Evolutionary conservation across 225 moss, liverwort and hornwort species (phyloP).

Genomic region (Rhytidiadelphus loreus): DNA sequence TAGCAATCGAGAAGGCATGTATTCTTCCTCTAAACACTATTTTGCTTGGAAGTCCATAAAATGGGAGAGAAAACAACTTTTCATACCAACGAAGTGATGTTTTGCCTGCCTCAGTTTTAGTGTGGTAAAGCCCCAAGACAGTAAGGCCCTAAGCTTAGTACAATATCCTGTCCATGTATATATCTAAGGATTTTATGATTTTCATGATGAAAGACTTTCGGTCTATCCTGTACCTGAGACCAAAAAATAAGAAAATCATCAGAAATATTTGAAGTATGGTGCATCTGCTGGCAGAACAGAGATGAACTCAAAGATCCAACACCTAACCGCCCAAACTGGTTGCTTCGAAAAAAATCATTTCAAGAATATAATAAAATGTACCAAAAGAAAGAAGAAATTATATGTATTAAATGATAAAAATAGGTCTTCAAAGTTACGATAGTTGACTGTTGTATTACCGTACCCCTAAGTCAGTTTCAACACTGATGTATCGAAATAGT

Average conservation of each 20-base stretch:
- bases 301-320: background rate
- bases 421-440: background rate
- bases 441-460: background rate
- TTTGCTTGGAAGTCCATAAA: background rate
- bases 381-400: too few relatives aligned
- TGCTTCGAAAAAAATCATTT: background rate
- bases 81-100: background rate
- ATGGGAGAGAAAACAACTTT: background rate
- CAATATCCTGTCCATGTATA: slow-evolving; percentile 75
- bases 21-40: background rate
- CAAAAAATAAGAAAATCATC: background rate
- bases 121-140: background rate
- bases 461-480: background rate
- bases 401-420: background rate
- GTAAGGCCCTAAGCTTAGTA: slow-evolving; percentile 11
- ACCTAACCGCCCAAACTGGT: too few relatives aligned
- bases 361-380: background rate
- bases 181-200: slow-evolving; percentile 48
- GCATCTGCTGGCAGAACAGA: background rate
- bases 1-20: background rate
- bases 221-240: slow-evolving; percentile 81
- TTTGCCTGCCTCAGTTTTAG: background rate
- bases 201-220: slow-evolving; percentile 61
- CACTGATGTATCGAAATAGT: background rate
- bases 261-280: background rate